Base-by-base conservation (phyloP, 768 basidiomycete species). In the Mycena metata region DNA sequence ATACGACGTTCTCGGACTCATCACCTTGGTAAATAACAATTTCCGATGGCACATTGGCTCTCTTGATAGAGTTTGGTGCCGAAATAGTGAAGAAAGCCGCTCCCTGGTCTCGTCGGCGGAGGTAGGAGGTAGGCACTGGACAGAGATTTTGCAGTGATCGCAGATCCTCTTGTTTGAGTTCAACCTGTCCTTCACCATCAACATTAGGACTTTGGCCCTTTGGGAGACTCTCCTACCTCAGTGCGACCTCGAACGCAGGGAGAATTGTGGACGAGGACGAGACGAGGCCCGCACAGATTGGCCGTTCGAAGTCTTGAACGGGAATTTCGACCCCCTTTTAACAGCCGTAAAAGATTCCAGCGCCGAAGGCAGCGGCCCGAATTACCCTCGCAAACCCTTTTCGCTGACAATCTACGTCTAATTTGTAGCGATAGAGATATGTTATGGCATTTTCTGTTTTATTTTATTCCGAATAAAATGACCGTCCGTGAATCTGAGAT, bases 81-180 rank as follows among this genome's bases (percentile, higher is more conserved):
- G 47, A 50, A 35, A 42, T 55, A 30, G 58, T 49, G 62, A 49
- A 50, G 62, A 50, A 46, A 65, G 62, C 51, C 42, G 54, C 49
- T 52, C 61, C 11, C 42, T 57, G 60, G 45, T 69, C 59, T 72
- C 63, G 70, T 72, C 70, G 70, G 70, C 67, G 70, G 70, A 72
- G 67, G 67, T 72, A 69, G 64, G 70, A n/a, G n/a, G n/a, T n/a
- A n/a, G n/a, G n/a, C n/a, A n/a, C n/a, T n/a, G n/a, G n/a, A n/a
- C 60, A 26, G 19, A 55, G 30, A 23, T 55, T 24, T 36, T 71
- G 56, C 33, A 35, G 21, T 66, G 64, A 68, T 68, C 62, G 55
- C 64, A 26, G 66, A 71, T 64, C 67, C 57, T 33, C 68, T 60
- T 69, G 55, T 69, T 69, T 60, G 61, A 69, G 47, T 58, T 59